These are phyloP conservation scores for Sequoia sempervirens DNA, from an alignment of 75 land plant species.

Conservation along the genomic window DNA sequence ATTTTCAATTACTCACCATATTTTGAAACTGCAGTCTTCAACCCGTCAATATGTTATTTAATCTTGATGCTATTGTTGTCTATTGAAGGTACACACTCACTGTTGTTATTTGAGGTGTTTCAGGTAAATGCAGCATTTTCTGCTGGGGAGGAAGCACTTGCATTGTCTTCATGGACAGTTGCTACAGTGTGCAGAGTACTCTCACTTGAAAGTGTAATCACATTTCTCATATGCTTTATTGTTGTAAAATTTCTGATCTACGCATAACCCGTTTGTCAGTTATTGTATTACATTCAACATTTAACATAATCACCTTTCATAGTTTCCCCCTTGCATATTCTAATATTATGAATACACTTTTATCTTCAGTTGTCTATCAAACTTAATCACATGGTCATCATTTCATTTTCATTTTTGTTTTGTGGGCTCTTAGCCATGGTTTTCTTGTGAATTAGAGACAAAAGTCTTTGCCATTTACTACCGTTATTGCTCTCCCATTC, in stretches of 20 bases:
- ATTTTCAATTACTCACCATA: neutral
- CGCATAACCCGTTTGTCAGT: neutral
- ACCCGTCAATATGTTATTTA: neutral
- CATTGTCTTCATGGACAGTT: constrained; percentile 81
- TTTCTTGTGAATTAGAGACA: neutral
- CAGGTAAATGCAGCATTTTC: constrained; percentile 63
- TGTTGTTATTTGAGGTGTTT: neutral
- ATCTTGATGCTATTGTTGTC: neutral
- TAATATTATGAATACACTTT: neutral
- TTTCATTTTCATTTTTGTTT: too few species aligned
- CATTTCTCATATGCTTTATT: neutral
- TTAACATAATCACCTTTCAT: neutral
- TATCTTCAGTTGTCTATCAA: neutral
- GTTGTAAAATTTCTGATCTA: neutral
- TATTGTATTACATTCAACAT: neutral
- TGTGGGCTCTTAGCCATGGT: neutral
- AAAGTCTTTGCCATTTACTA: neutral
- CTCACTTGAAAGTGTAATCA: constrained; percentile 83
- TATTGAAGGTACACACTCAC: neutral
- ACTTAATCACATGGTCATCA: neutral
- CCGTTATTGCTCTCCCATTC: neutral
- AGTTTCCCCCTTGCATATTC: neutral
- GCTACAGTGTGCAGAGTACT: constrained; percentile 86
- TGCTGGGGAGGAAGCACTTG: constrained; percentile 83
- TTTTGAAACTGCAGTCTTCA: neutral